A percentile compares a stretch with the other conserved stretches of the same genome.
Evolutionary conservation across 495 filamentous ascomycete genomes (phyloP).

Genomic region (Penicillium turbatum): DNA sequence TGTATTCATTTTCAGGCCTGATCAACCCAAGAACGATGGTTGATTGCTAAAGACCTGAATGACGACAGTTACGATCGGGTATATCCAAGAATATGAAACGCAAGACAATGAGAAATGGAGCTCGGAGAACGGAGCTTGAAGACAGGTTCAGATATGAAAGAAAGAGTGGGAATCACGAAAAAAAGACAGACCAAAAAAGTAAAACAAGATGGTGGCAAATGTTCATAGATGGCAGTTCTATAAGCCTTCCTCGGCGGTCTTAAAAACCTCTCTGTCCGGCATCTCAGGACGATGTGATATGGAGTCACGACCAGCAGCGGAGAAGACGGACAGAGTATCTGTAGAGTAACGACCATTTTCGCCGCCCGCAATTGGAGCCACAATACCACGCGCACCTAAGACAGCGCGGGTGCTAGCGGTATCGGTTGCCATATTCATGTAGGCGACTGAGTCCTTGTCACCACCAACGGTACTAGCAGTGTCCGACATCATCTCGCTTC

Average conservation of each 20-base stretch:
- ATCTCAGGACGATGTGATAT: constrained; percentile 26
- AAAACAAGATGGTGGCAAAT: not conserved
- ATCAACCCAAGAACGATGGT: not conserved
- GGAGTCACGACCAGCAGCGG: constrained; percentile 10
- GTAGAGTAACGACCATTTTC: constrained; percentile 26
- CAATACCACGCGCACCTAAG: constrained; percentile 28
- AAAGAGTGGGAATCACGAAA: not conserved
- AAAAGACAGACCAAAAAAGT: not conserved
- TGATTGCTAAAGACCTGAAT: too few species aligned
- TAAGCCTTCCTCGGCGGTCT: constrained; percentile 21
- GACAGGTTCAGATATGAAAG: not conserved
- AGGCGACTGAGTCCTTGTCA: constrained; percentile 24
- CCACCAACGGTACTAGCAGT: constrained; percentile 31
- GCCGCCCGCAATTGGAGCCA: constrained; percentile 12
- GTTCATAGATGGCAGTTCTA: constrained; percentile 4
- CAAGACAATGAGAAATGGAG: not conserved
- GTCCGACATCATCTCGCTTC: constrained; percentile 34
- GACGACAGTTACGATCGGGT: constrained; percentile 11
- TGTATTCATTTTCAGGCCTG: not conserved
- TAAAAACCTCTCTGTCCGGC: constrained; percentile 29
- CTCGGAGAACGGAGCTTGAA: not conserved
- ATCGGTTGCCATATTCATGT: constrained; percentile 22
- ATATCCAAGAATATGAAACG: constrained; percentile 10
- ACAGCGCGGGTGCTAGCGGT: constrained; percentile 39
- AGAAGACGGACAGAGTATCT: constrained; percentile 25